These are phyloP conservation scores for Tetrahymena malaccensis DNA, from an alignment of 73 alveolate species.

Conservation along the genomic window DNA sequence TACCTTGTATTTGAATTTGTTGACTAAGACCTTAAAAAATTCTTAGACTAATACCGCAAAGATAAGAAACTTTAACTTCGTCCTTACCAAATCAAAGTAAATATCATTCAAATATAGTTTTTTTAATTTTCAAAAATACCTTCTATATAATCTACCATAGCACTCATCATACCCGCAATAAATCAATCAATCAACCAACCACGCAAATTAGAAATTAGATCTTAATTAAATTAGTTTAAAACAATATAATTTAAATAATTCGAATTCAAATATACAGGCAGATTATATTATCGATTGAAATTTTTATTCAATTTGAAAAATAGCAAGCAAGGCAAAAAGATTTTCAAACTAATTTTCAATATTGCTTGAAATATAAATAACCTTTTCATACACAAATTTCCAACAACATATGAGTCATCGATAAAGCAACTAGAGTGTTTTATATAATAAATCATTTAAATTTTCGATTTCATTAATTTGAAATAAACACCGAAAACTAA, in stretches of 20 bases:
- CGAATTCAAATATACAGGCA: not conserved
- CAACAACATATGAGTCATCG: too few relatives aligned
- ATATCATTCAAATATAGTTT: not conserved
- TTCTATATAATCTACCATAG: not conserved
- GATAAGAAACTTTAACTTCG: constrained; percentile 28
- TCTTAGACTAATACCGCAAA: constrained; percentile 35
- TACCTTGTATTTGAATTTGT: constrained; percentile 73
- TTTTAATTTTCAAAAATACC: not conserved
- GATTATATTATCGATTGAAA: too few relatives aligned
- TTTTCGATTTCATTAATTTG: too few relatives aligned
- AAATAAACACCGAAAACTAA: too few relatives aligned
- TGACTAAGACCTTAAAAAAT: constrained; percentile 63
- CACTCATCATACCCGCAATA: too few relatives aligned
- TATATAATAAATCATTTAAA: too few relatives aligned
- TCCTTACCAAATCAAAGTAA: constrained; percentile 26
- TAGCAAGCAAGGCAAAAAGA: not conserved
- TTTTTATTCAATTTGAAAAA: too few relatives aligned
- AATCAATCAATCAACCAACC: not conserved
- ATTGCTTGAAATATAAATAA: not conserved
- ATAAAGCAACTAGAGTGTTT: too few relatives aligned
- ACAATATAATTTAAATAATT: not conserved
- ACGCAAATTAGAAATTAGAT: not conserved
- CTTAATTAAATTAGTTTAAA: too few relatives aligned
- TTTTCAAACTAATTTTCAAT: not conserved
- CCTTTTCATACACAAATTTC: too few relatives aligned